phyloP scores from a whole-genome alignment of 164 flowering plant genomes.

The Dillenia turbinata region DNA sequence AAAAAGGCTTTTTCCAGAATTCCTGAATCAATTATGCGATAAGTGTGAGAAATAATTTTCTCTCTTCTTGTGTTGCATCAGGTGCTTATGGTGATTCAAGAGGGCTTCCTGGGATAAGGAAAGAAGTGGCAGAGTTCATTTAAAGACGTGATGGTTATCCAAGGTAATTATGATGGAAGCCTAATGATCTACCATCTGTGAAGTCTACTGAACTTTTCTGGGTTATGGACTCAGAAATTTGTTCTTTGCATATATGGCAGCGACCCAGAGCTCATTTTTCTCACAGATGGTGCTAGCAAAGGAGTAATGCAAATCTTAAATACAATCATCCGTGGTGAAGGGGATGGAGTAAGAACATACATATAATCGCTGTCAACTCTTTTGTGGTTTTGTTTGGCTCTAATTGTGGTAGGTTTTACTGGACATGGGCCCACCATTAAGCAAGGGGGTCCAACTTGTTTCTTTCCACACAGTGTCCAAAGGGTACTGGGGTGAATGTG shows the following conservation, averaged over 20 bases:
- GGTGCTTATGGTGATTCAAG: conserved; percentile 99
- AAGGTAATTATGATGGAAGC: conserved; percentile 44
- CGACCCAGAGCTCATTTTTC: conserved; percentile 95
- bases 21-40: too few species aligned
- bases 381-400: background rate
- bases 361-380: background rate
- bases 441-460: conserved; percentile 87
- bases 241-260: conserved; percentile 32
- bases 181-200: background rate
- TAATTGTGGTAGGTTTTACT: conserved; percentile 52
- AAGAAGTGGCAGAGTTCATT: conserved; percentile 95
- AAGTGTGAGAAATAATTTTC: too few species aligned
- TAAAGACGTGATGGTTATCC: conserved; percentile 98
- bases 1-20: too few species aligned
- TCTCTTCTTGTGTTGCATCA: conserved; percentile 6
- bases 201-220: too few species aligned
- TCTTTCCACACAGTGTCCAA: conserved; percentile 97
- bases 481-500: conserved; percentile 98
- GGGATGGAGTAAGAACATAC: conserved; percentile 71
- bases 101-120: conserved; percentile 88
- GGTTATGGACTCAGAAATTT: conserved; percentile 5
- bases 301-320: conserved; percentile 95
- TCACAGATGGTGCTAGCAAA: conserved; percentile 99
- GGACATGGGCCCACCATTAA: conserved; percentile 89
- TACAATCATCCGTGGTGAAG: conserved; percentile 58